phyloP scores from a whole-genome alignment of 805 yeast species.

The Lachancea quebecensis region DNA sequence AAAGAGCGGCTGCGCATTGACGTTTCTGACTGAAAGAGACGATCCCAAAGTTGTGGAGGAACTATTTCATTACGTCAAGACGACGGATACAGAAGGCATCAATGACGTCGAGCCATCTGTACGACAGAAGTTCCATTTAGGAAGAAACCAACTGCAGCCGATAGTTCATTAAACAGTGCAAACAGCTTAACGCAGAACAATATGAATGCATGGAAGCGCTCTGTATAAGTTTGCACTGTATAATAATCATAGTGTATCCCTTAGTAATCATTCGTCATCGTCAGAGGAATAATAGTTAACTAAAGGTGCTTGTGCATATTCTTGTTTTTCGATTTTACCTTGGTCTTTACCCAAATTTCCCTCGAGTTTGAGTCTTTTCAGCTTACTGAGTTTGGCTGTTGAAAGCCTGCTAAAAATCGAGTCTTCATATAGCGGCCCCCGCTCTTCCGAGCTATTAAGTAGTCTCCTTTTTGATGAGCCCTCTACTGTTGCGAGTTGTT shows the following conservation, averaged over 20 bases:
- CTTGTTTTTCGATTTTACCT: not conserved
- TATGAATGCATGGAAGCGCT: too few species aligned
- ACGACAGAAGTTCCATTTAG: constrained; percentile 14
- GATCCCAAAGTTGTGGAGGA: constrained; percentile 43
- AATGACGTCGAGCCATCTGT: constrained; percentile 16
- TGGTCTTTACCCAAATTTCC: not conserved
- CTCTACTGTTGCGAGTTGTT: not conserved
- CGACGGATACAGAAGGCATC: constrained; percentile 20
- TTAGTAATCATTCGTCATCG: constrained; percentile 3
- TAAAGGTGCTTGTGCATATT: not conserved
- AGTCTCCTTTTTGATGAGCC: not conserved
- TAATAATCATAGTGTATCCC: not conserved
- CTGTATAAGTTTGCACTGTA: not conserved
- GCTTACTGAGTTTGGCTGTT: constrained; percentile 1
- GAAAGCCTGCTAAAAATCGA: constrained; percentile 4
- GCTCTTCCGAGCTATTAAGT: not conserved
- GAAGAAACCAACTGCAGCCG: constrained; percentile 10
- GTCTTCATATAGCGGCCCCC: not conserved
- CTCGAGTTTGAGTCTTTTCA: constrained; percentile 6
- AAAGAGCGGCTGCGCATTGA: constrained; percentile 62
- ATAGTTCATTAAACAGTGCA: constrained; percentile 9
- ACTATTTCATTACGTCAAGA: constrained; percentile 32
- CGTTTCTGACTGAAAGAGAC: constrained; percentile 61
- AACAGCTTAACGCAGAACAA: too few species aligned
- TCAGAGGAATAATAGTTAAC: constrained; percentile 10